Conservation (phyloP, 2,329 filamentous ascomycete genomes). For the Penicillium sp. region DNA sequence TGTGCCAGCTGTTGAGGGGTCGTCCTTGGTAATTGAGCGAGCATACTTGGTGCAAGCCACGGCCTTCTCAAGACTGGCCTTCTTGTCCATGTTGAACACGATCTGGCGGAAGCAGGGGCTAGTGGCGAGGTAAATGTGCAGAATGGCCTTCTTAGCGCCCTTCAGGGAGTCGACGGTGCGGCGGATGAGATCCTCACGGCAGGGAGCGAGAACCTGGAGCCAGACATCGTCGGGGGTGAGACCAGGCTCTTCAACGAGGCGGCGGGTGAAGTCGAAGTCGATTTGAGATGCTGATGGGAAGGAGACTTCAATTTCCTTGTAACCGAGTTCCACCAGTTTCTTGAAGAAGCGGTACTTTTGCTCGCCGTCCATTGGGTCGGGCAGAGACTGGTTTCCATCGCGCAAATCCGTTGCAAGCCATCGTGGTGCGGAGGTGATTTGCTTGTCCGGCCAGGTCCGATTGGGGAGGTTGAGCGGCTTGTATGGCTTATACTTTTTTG, state of each 20-base stretch:
- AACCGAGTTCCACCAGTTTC: conserved; percentile 88
- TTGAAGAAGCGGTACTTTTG: conserved; percentile 96
- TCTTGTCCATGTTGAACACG: conserved; percentile 84
- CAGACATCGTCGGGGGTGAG: conserved; percentile 84
- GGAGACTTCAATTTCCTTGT: conserved; percentile 97
- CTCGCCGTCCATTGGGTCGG: conserved; percentile 93
- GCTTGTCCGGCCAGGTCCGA: conserved; percentile 76
- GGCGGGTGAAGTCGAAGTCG: conserved; percentile 92
- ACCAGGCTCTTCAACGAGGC: conserved; percentile 81
- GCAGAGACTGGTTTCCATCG: conserved; percentile 92
- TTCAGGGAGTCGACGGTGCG: conserved; percentile 85
- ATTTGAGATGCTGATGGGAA: conserved; percentile 94
- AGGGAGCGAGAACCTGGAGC: conserved; percentile 90
- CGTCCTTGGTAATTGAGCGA: conserved; percentile 83
- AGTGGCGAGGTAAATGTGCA: conserved; percentile 95
- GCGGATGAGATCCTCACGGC: conserved; percentile 85
- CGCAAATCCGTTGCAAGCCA: conserved; percentile 89
- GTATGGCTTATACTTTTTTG: conserved; percentile 51
- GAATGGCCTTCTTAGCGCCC: conserved; percentile 88
- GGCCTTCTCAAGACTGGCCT: conserved; percentile 78
- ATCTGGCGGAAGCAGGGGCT: conserved; percentile 93
- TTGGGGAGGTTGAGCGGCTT: conserved; percentile 53
- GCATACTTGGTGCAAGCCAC: conserved; percentile 85
- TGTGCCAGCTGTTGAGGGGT: conserved; percentile 58
- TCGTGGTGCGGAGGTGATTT: conserved; percentile 78